These are phyloP conservation scores for Coffea humblotiana DNA, from an alignment of 305 asterid genomes.

Conservation along the genomic window DNA sequence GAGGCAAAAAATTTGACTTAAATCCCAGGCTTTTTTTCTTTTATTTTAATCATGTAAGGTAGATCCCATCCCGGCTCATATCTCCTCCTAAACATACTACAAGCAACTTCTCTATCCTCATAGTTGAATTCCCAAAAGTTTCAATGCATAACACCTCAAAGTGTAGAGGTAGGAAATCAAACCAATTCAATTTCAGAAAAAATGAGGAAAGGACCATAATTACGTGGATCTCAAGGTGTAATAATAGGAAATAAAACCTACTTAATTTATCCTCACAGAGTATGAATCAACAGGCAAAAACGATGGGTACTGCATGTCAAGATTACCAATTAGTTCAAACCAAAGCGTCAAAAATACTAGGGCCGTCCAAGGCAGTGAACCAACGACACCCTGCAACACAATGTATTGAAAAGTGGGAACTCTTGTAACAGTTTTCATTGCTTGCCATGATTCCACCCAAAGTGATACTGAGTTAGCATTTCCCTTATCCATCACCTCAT, in stretches of 20 bases:
- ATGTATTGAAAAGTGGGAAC: constrained; percentile 89
- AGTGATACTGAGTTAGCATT: constrained; percentile 43
- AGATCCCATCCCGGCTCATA: background rate
- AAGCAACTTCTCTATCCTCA: background rate
- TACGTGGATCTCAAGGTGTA: background rate
- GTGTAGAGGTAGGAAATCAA: background rate
- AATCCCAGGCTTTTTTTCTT: background rate
- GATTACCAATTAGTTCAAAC: constrained; percentile 86
- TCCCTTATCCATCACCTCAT: constrained; percentile 48
- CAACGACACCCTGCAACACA: constrained; percentile 91
- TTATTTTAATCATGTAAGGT: background rate
- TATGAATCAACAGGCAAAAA: background rate
- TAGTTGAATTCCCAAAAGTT: background rate
- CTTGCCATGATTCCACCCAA: constrained; percentile 87
- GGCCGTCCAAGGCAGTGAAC: constrained; percentile 95
- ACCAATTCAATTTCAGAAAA: background rate
- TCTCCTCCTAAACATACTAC: background rate
- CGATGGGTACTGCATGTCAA: background rate
- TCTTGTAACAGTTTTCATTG: constrained; percentile 77
- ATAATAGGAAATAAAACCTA: background rate
- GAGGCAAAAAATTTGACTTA: background rate
- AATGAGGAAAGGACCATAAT: background rate
- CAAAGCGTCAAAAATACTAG: constrained; percentile 85
- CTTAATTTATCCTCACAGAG: background rate
- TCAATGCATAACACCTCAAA: background rate